A percentile compares a stretch with the other conserved stretches of the same genome.
Conservation (phyloP, 1,284 basidiomycete species). For the Hemileia vastatrix region DNA sequence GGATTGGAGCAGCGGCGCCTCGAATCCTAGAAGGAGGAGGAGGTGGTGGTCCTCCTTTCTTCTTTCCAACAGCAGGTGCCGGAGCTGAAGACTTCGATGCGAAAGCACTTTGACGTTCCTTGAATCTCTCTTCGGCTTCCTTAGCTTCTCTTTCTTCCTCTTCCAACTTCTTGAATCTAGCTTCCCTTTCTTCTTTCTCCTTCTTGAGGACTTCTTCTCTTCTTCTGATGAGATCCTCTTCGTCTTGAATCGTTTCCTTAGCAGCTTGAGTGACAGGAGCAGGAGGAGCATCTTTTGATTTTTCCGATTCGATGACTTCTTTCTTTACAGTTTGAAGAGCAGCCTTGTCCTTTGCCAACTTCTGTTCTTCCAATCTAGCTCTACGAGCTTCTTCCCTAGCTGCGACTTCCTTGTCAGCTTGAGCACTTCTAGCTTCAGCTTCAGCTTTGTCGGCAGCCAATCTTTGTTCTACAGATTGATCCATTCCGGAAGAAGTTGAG, state of each 20-base stretch:
- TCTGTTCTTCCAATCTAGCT: constrained; percentile 59
- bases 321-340: constrained; percentile 31
- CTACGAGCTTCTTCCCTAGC: constrained; percentile 51
- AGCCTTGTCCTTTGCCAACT: constrained; percentile 52
- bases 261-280: constrained; percentile 25
- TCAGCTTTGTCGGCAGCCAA: constrained; percentile 51
- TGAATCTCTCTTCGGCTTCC: constrained; percentile 52
- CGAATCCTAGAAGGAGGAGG: constrained; percentile 34
- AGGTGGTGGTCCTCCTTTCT: constrained; percentile 34
- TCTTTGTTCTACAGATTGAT: constrained; percentile 36
- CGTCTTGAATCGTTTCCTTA: constrained; percentile 54
- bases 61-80: constrained; percentile 8
- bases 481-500: constrained; percentile 45
- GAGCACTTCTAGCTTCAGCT: constrained; percentile 51
- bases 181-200: constrained; percentile 50
- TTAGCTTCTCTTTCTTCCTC: constrained; percentile 53
- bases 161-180: constrained; percentile 45
- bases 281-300: neutral
- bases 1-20: constrained; percentile 34
- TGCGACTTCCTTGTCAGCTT: constrained; percentile 49
- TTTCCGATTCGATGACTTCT: constrained; percentile 23
- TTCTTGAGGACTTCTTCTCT: constrained; percentile 61
- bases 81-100: constrained; percentile 37
- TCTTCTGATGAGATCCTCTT: constrained; percentile 63
- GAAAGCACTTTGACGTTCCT: constrained; percentile 29